phyloP scores from a whole-genome alignment of 2,329 filamentous ascomycete genomes.

The Monilinia fructicola region DNA sequence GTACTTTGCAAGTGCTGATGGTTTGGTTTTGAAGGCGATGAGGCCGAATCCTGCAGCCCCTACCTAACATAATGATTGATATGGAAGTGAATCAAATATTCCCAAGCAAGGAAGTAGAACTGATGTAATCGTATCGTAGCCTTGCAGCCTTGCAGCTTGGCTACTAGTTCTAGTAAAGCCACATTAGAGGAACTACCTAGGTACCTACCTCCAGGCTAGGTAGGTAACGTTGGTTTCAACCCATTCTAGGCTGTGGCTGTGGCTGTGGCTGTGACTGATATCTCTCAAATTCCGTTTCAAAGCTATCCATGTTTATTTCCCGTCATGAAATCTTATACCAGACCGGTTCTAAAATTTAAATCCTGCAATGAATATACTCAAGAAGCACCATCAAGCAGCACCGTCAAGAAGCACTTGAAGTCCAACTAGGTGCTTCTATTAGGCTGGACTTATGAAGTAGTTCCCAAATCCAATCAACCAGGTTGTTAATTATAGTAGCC shows the following conservation, averaged over 20 bases:
- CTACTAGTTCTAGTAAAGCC: no score
- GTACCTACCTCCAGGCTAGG: no score
- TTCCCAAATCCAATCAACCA: background rate
- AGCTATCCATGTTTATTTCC: no score
- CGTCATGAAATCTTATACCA: background rate
- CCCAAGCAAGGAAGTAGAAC: slow-evolving; percentile 6
- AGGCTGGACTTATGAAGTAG: background rate
- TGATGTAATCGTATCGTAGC: background rate
- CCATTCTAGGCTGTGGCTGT: background rate
- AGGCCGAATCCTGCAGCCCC: background rate
- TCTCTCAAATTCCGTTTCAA: background rate
- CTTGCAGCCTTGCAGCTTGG: slow-evolving; percentile 6
- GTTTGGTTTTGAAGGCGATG: background rate
- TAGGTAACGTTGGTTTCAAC: no score
- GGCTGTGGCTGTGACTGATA: background rate
- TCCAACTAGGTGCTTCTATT: no score
- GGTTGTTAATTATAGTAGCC: background rate
- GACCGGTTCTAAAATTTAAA: background rate
- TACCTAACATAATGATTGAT: slow-evolving; percentile 8
- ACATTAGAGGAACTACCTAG: no score
- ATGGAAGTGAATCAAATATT: background rate
- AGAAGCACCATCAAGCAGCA: background rate
- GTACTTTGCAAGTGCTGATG: background rate
- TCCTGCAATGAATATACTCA: background rate
- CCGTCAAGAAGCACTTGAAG: background rate